Evolutionary conservation across 2,329 filamentous ascomycete species (phyloP), one percentile per base, ranked within the genome.

Genomic region (Neonectria sp.): DNA sequence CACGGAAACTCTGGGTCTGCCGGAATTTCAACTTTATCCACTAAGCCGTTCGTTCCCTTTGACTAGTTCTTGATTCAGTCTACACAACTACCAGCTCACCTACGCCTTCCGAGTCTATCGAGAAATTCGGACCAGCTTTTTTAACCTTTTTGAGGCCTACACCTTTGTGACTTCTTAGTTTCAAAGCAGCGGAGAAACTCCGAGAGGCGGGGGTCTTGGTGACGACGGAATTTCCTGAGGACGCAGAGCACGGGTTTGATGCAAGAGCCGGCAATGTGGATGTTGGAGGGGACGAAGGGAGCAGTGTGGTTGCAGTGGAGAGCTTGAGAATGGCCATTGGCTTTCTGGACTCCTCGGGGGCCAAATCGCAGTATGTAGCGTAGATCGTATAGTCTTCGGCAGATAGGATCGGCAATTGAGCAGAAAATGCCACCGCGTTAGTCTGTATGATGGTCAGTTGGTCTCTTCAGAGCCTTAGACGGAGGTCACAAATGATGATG

Each of bases 211-310:
- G 71, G 0, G 57, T 65, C 3, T 37, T 63, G 1, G 55, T 73
- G 0, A 15, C 63, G 0, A 51, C 52, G 0, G 71, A 71, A 6
- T 72, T 69, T 1, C 71, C 71, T 0, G 63, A 65, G 11, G 31
- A 69, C 43, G 71, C 65, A 8, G 71, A 72, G 9, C 71, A 72
- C 40, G 71, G 71, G 0, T 72, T 73, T 13, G 71, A 72, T 25
- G 15, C 7, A 2, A 51, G 57, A 29, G 17, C 46, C 2, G 71
- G 71, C 2, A 59, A 73, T 3, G n/a, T 69, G 2, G 46, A 72
- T 27, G 56, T 72, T n/a, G 71, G 71, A 9, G 60, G 40, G 6
- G 21, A 7, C 1, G 51, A 67, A 6, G 68, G 65, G 6, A 59
- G 68, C 45, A 21, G 8, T 0, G 27, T 73, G 4, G 9, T 15